Evolutionary conservation across 257 asterid species (phyloP).

Genomic region (Ballota nigra): DNA sequence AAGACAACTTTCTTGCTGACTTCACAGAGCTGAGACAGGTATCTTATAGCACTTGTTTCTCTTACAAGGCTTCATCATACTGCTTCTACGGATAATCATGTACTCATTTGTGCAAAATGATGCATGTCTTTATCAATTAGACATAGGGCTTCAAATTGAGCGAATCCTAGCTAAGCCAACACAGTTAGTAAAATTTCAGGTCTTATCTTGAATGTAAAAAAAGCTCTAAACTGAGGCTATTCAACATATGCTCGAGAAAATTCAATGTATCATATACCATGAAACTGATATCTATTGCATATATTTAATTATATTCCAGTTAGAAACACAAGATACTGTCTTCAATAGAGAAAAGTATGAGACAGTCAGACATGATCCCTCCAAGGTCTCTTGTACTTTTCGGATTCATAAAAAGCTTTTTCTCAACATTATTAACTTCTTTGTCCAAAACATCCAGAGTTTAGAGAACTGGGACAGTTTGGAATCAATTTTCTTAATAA

Average conservation of each 20-base stretch:
- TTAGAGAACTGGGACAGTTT: not conserved
- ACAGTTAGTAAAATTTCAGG: not conserved
- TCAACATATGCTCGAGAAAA: not conserved
- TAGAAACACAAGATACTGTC: not conserved
- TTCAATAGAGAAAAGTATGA: not conserved
- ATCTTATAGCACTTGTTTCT: constrained; percentile 11
- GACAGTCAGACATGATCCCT: constrained; percentile 2
- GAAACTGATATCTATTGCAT: not conserved
- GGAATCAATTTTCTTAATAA: not conserved
- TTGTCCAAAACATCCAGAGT: not conserved
- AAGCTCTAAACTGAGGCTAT: not conserved
- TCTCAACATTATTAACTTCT: not conserved
- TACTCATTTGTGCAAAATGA: constrained; percentile 5
- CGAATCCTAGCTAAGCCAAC: not conserved
- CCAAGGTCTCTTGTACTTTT: not conserved
- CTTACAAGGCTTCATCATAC: not conserved
- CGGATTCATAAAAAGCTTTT: not conserved
- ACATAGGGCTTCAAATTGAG: not conserved
- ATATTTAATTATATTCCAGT: not conserved
- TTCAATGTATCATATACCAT: not conserved
- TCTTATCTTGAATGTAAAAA: constrained; percentile 1
- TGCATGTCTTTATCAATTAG: not conserved
- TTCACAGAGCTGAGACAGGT: constrained; percentile 86
- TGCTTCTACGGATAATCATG: not conserved
- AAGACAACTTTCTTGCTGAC: constrained; percentile 81